Conservation (phyloP, 2,329 filamentous ascomycete genomes). For the Chaetomium sp. region DNA sequence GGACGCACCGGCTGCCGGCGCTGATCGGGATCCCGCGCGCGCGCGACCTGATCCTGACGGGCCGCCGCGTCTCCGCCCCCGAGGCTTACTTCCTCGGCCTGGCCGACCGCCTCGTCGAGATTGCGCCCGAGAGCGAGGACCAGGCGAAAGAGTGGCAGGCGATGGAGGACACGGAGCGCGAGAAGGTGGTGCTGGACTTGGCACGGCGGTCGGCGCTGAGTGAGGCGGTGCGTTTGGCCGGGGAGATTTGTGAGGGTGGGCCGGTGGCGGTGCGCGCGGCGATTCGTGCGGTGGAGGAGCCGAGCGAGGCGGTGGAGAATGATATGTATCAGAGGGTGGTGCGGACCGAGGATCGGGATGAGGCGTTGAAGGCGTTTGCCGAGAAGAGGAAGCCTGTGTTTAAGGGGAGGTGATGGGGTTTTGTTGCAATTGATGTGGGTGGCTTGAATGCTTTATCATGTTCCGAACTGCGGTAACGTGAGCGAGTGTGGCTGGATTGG, state of each 20-base stretch:
- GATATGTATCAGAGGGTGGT: constrained; percentile 83
- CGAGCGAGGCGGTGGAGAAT: constrained; percentile 79
- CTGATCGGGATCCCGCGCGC: constrained; percentile 80
- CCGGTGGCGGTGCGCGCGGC: constrained; percentile 81
- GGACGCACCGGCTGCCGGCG: constrained; percentile 81
- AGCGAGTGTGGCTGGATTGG: background rate
- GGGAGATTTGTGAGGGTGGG: constrained; percentile 79
- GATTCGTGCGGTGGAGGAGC: constrained; percentile 73
- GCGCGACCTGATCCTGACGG: constrained; percentile 88
- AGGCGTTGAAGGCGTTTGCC: constrained; percentile 82
- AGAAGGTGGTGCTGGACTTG: constrained; percentile 51
- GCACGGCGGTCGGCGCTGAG: constrained; percentile 70
- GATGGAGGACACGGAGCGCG: constrained; percentile 44
- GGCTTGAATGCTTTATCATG: background rate
- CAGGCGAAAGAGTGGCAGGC: constrained; percentile 40
- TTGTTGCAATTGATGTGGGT: background rate
- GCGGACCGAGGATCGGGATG: constrained; percentile 79
- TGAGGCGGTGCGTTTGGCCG: constrained; percentile 76
- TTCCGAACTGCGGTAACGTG: background rate
- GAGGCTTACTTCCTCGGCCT: constrained; percentile 93
- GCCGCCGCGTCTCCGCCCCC: constrained; percentile 76
- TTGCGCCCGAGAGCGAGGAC: constrained; percentile 45
- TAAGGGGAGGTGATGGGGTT: constrained; percentile 50
- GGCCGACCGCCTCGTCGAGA: constrained; percentile 85
- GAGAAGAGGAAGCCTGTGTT: constrained; percentile 64